Percentiles rank a stretch among this genome's conserved stretches.
Evolutionary conservation across 768 basidiomycete species (phyloP).

Genomic region (Exidia glandulosa): DNA sequence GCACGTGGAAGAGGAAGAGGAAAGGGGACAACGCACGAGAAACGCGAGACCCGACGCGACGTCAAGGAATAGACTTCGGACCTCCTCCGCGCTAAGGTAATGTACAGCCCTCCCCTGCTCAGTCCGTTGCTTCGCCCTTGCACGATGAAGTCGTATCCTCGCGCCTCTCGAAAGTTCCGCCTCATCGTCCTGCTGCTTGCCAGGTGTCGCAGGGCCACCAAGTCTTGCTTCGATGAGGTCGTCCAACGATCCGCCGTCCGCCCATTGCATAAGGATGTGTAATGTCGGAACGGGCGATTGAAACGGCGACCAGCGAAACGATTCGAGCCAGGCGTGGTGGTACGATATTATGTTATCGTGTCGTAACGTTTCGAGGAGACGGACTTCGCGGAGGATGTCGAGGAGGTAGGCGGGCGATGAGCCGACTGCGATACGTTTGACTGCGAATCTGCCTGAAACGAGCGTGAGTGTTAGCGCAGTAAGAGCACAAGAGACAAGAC

Average conservation of each 20-base stretch:
- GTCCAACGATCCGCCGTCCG: conserved; percentile 66
- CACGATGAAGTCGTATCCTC: conserved; percentile 32
- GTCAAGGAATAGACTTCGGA: conserved; percentile 69
- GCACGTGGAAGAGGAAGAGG: background rate
- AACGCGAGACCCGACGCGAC: conserved; percentile 81
- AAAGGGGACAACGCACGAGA: conserved; percentile 41
- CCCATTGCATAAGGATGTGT: conserved; percentile 89
- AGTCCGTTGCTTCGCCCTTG: conserved; percentile 14
- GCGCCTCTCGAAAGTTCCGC: conserved; percentile 46
- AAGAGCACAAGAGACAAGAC: conserved; percentile 8
- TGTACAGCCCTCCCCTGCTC: conserved; percentile 48
- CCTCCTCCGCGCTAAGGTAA: conserved; percentile 75
- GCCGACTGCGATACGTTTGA: conserved; percentile 95
- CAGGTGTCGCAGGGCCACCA: conserved; percentile 23
- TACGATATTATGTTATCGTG: conserved; percentile 94
- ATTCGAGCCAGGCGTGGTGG: conserved; percentile 92
- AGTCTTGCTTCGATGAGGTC: conserved; percentile 76
- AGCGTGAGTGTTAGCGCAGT: background rate
- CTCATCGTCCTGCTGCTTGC: conserved; percentile 1
- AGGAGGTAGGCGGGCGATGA: conserved; percentile 79
- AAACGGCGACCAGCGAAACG: conserved; percentile 74
- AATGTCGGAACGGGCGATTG: conserved; percentile 81
- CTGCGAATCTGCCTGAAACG: conserved; percentile 66
- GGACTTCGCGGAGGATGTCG: conserved; percentile 66
- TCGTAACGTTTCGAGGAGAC: conserved; percentile 68